phyloP scores from a whole-genome alignment of 768 basidiomycete species.

The Lentinula guzmanii region DNA sequence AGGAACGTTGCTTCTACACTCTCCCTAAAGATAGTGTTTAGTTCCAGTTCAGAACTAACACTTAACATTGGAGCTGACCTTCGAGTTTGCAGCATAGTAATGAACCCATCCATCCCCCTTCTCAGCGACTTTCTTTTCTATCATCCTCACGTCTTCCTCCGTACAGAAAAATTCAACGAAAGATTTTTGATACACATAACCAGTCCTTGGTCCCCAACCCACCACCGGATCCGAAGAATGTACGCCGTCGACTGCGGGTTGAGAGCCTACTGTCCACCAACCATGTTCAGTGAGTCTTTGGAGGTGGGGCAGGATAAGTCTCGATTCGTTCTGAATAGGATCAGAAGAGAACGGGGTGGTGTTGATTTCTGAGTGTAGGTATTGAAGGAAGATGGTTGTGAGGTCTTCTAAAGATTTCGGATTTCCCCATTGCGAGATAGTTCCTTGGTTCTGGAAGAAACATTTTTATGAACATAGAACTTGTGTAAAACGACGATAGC shows the following conservation, averaged over 20 bases:
- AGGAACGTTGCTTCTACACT: conserved; percentile 72
- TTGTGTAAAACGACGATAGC: background rate
- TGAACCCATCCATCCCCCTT: conserved; percentile 65
- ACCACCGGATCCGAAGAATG: conserved; percentile 70
- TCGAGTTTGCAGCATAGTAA: conserved; percentile 78
- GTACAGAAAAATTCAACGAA: conserved; percentile 96
- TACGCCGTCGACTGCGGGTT: conserved; percentile 85
- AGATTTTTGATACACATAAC: conserved; percentile 95
- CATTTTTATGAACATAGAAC: background rate
- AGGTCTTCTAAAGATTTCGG: conserved; percentile 64
- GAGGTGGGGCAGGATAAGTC: conserved; percentile 71
- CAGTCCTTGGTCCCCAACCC: conserved; percentile 91
- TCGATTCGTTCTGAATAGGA: conserved; percentile 78
- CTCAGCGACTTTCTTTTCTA: conserved; percentile 52
- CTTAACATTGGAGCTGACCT: conserved; percentile 34
- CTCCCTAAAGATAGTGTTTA: conserved; percentile 46
- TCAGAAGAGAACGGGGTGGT: conserved; percentile 87
- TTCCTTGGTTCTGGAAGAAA: conserved; percentile 46
- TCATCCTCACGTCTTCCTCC: conserved; percentile 43
- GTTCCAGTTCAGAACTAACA: background rate
- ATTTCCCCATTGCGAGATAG: conserved; percentile 69
- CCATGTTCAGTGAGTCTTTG: conserved; percentile 69
- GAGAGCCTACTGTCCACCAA: conserved; percentile 97
- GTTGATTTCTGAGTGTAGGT: conserved; percentile 67
- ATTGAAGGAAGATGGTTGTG: conserved; percentile 70